Evolutionary conservation across 2,329 filamentous ascomycete species (phyloP), one percentile per base, ranked within the genome.

Genomic region (Tolypocladium guangdongense): DNA sequence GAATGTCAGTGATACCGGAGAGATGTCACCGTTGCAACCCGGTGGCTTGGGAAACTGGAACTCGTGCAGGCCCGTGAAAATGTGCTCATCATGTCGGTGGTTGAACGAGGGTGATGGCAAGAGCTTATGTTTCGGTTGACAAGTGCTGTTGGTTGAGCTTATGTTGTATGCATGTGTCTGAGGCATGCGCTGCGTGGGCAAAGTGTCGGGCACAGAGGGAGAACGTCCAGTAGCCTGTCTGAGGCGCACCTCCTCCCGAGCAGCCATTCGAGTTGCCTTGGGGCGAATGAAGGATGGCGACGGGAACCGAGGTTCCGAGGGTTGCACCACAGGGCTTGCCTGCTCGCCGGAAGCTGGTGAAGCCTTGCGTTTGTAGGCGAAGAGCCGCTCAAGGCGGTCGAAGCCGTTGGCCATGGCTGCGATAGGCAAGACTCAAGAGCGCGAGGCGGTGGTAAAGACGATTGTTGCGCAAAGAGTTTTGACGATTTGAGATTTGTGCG

Each of bases 201-300:
- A 49, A 45, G 57, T 50, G 51, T 60, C 54, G 3, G 59, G 62
- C 11, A 64, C 57, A 35, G 62, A 67, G 48, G 64, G 66, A 35
- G 64, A 65, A 52, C 66, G 63, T 41, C 58, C 55, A 36, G 58
- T 49, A 27, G 63, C 58, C 47, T 68, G 64, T 35, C 65, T 62
- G 20, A 63, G 57, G 35, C 65, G 63, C 20, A 68, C 59, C 60
- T 78, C 78, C 49, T 81, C 75, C 49, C 80, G 73, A n/a, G 80
- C 78, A 48, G 74, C 66, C 80, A 83, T 83, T 27, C 77, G 73
- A 52, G 70, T 71, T 18, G 74, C 71, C 38, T 71, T 81, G 30
- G 80, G 80, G 47, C 77, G 72, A 56, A 83, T 78, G 58, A 80
- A 83, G 1, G 77, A 78, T 7, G 77, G 73, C 22, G 71, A 71